Evolutionary conservation across 2,329 filamentous ascomycete species (phyloP), one percentile per base, ranked within the genome.

Genomic region (Monosporascus sp.): DNA sequence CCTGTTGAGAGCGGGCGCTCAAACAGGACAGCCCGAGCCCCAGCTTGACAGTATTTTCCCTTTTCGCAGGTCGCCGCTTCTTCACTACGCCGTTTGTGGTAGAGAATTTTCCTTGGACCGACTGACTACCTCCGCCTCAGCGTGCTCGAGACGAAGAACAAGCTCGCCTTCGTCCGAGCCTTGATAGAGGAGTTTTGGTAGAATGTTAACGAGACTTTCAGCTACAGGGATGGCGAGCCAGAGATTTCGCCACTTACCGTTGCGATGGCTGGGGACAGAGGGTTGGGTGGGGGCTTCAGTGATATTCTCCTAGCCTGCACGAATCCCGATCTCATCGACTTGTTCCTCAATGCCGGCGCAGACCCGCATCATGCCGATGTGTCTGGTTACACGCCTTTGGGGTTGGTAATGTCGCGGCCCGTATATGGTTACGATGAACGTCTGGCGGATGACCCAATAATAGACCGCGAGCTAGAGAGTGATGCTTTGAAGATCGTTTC

Each of bases 251-350:
- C 43, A 15, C 14, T 46, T 22, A 3, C 26, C 17, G 24, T 7
- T 26, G 43, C 43, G 17, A 26, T 46, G 8, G 5, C 4, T 9
- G 24, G 8, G 7, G 20, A 28, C 24, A 26, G 24, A 26, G 24
- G 2, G 6, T 7, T 7, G 3, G 3, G 15, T 9, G 17, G 8
- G n/a, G 9, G 1, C 26, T 5, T 1, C 22, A 2, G 6, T 4
- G 5, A 26, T 45, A 9, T 3, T 7, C 4, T 3, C 20, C 2
- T 1, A 11, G 5, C 5, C 15, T 5, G 5, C 15, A 24, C 7
- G 14, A 14, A 15, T 28, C 43, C 14, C 24, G 11, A 14, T n/a
- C 24, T 46, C 17, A 46, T 31, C 20, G 7, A 28, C 2, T 8
- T 31, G n/a, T 15, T 46, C 3, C 24, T 31, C 11, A n/a, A 31